phyloP scores from a whole-genome alignment of 116 monocot species.

The Zostera marina region DNA sequence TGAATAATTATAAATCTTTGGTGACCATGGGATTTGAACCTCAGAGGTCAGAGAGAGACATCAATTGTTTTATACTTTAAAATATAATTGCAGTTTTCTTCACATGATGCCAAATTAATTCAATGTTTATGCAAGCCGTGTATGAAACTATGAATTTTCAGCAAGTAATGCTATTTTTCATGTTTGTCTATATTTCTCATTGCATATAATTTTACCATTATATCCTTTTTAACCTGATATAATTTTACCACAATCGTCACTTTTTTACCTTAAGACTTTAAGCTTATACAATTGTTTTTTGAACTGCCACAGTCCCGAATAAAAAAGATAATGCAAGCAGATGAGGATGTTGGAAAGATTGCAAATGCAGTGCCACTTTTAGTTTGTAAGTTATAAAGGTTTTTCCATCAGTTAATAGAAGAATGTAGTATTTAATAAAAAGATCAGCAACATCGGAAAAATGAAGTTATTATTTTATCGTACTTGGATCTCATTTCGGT shows the following conservation, averaged over 20 bases:
- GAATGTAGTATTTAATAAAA: background rate
- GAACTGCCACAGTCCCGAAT: conserved; percentile 53
- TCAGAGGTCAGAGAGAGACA: too few relatives aligned
- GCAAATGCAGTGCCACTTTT: conserved; percentile 90
- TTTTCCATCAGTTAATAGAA: background rate
- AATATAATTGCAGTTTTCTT: too few relatives aligned
- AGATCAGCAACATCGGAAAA: too few relatives aligned
- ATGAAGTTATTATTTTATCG: background rate
- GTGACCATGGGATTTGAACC: too few relatives aligned
- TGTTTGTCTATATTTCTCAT: too few relatives aligned
- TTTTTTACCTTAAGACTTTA: background rate
- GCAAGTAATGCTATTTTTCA: too few relatives aligned
- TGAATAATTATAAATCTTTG: too few relatives aligned
- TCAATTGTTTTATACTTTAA: too few relatives aligned
- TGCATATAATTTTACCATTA: background rate
- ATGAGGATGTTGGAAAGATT: conserved; percentile 96
- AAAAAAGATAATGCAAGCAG: conserved; percentile 99
- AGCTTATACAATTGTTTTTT: conserved; percentile 7
- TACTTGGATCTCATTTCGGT: background rate
- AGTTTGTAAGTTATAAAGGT: conserved; percentile 59
- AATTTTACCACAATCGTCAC: background rate
- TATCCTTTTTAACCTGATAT: too few relatives aligned
- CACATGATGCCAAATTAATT: too few relatives aligned
- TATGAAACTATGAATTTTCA: too few relatives aligned
- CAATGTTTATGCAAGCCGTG: too few relatives aligned